Evolutionary conservation across 371 early-diverging fungal species (phyloP), one percentile per base, ranked within the genome.

Genomic region (Dichotomocladium elegans): DNA sequence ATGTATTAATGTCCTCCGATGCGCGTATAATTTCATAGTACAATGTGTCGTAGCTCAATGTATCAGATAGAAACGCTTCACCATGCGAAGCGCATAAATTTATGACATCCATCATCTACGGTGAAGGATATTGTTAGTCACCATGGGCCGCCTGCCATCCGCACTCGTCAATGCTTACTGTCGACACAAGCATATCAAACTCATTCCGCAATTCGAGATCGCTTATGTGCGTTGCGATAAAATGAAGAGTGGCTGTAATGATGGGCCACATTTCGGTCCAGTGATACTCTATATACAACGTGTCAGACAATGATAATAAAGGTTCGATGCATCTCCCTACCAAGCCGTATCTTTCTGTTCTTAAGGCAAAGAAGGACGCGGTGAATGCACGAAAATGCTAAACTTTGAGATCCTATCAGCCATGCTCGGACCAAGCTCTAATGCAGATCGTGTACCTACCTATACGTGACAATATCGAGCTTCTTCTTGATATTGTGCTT

Each of bases 21-120:
- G 74, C 65, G 15, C 82, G 68, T 42, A 81, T 77, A 26, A 81
- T 73, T 50, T 81, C 82, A 40, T 81, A 81, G 42, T 72, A 78
- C 2, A 81, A 60, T 0, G 66, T 57, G 50, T 79, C 79, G 41
- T 74, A 79, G 28, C 75, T 79, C 10, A 63, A 67, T 4, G 77
- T 74, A 43, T 81, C 82, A 0, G 71, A 68, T 57, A 81, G 53
- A 35, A 81, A 70, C 12, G 69, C 60, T 25, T 81, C 82, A 3
- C 80, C 80, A 49, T 73, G 72, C 4, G 67, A 65, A 0, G 77
- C 58, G 54, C 72, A 73, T 30, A 78, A 61, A 42, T 81, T 81
- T n/a, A 79, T 65, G 4, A 81, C 59, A 55, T 65, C 61, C 10
- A 79, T 63, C 3, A 70, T 59, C 80, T 78, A 61, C 3, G 15